Evolutionary conservation across 305 asterid species (phyloP), one percentile per base, ranked within the genome.

Genomic region (Striga hermonthica): DNA sequence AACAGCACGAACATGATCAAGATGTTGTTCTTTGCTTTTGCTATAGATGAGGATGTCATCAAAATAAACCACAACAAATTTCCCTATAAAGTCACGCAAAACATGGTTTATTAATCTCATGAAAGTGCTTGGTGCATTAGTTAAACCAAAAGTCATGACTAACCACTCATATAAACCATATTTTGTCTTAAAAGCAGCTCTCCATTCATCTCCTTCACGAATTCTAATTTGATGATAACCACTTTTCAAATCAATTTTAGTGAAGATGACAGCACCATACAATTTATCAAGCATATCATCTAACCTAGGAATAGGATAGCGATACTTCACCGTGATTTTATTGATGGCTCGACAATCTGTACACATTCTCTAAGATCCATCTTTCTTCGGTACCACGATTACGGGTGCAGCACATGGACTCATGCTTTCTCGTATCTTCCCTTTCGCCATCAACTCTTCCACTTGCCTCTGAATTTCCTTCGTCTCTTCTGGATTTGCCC

Each of bases 111-210:
- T 45, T 10, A 45, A 45, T 11, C 52, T 45, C 52, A 45, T 45
- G 13, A 45, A 45, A 49, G 55, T 49, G 5, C 55, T 49, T 12
- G 55, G 55, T 49, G 55, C 55, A 49, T 49, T 49, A 49, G 55
- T 49, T 49, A 49, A 49, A 0, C 55, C 28, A 49, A 13, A 49
- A 49, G 55, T 0, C 22, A 49, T 49, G 0, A 49, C 22, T 13
- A 49, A 13, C 54, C 12, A 48, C 16, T 48, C 44, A 39, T 39
- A 39, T 39, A 39, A 39, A 39, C 43, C 43, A 39, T 39, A 39
- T 39, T 39, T 39, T 39, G 43, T 39, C 43, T 39, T 39, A 39
- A 39, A 39, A 4, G 43, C 43, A 39, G 43, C 9, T 1, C 3
- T 39, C 43, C 43, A 39, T 8, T 39, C 43, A 48, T 48, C 55